These are phyloP conservation scores for Aspergillus ibericus DNA, from an alignment of 2,329 filamentous ascomycete genomes.

Conservation along the genomic window DNA sequence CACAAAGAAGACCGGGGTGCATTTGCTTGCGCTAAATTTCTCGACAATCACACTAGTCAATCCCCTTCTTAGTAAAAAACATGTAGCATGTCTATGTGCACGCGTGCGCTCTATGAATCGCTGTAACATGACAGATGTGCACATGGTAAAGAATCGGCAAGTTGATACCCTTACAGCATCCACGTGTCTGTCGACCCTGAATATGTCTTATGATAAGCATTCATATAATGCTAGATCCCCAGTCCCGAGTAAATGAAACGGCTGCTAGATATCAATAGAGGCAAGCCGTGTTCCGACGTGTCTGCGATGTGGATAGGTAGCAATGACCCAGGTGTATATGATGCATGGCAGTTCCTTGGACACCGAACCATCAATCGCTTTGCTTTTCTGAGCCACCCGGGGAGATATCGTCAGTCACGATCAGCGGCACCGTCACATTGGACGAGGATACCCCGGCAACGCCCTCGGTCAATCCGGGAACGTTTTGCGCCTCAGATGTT, in stretches of 20 bases:
- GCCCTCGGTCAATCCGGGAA: not conserved
- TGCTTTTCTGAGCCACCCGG: not conserved
- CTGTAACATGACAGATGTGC: not conserved
- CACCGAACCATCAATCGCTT: not conserved
- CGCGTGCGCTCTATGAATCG: not conserved
- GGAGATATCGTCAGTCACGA: slow-evolving; percentile 18
- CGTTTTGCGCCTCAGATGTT: not conserved
- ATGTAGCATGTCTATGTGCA: no score
- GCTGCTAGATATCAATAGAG: not conserved
- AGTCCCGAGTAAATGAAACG: no score
- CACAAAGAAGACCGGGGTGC: no score
- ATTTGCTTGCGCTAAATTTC: no score
- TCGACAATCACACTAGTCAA: no score
- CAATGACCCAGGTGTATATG: not conserved
- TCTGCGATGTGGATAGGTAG: not conserved
- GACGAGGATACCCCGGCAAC: slow-evolving; percentile 1
- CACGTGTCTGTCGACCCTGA: not conserved
- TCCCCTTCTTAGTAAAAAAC: no score
- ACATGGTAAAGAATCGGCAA: not conserved
- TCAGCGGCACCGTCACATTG: slow-evolving; percentile 18
- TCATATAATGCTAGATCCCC: not conserved
- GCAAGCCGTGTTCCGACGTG: not conserved
- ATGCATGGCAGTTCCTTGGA: not conserved
- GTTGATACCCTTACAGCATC: not conserved
- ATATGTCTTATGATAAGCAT: not conserved